Conservation (phyloP, 305 asterid genomes). For the Fraxinus paxiana region DNA sequence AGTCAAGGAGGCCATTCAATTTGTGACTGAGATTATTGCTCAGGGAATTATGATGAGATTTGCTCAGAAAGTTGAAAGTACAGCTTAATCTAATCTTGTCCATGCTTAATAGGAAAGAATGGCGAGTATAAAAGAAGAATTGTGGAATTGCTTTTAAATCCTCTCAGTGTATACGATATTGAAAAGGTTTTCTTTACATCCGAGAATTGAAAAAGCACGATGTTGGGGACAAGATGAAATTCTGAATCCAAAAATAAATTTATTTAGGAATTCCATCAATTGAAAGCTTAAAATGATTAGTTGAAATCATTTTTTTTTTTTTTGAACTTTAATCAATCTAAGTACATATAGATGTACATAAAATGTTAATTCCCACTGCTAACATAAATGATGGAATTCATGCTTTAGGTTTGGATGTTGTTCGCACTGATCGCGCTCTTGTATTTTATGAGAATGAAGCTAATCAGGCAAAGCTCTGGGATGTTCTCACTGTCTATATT, state of each 20-base stretch:
- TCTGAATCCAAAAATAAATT: not conserved
- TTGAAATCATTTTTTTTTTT: not conserved
- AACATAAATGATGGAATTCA: constrained; percentile 16
- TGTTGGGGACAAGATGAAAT: not conserved
- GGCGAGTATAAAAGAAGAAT: not conserved
- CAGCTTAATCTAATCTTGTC: not conserved
- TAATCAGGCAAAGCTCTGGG: constrained; percentile 85
- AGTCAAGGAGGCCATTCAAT: not conserved
- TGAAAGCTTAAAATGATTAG: not conserved
- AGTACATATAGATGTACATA: not conserved
- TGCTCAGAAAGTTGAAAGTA: not conserved
- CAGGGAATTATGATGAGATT: not conserved
- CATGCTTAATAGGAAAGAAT: not conserved
- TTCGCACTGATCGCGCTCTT: constrained; percentile 83
- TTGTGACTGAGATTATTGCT: not conserved
- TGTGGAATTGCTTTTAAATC: not conserved
- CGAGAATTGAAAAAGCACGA: not conserved
- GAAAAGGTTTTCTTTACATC: not conserved
- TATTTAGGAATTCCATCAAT: not conserved
- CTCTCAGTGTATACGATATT: not conserved
- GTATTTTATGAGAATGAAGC: constrained; percentile 69
- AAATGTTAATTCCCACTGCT: constrained; percentile 23
- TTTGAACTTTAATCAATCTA: not conserved
- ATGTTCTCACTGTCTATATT: constrained; percentile 78
- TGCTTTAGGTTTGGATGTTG: constrained; percentile 83